Evolutionary conservation across 2,329 filamentous ascomycete genomes (phyloP), one percentile per base, ranked within the genome.

Genomic region (Fusarium setosum): DNA sequence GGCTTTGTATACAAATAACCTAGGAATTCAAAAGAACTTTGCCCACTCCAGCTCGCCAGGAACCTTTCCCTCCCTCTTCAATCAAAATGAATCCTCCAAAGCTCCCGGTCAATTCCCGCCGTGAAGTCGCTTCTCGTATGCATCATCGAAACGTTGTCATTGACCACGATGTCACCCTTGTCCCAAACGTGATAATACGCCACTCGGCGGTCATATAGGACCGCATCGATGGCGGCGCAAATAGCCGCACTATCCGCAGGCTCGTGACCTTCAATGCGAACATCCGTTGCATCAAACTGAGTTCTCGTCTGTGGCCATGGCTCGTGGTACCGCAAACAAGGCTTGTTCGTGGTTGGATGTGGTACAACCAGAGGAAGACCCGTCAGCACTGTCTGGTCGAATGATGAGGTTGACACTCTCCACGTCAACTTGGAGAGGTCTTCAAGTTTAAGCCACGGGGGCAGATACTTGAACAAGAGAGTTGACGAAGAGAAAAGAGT

Each of bases 311-410:
- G 75, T 0, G 83, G 82, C 84, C 84, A 87, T 0, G 83, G 82
- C 64, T 87, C 83, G 58, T 87, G 84, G 68, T 83, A 88, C 20
- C 84, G 80, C 6, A 88, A 66, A 63, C 85, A 87, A 0, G 83
- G 80, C 12, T 76, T 73, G 0, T 75, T 77, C 0, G 81, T 85
- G 0, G 74, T 73, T 0, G 82, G 83, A 56, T 87, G 84, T 0
- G 75, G 66, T 2, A 80, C 59, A 0, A 85, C 74, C 5, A 88
- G 68, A 0, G 81, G 82, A 0, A 87, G 73, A 2, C 78, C 76
- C 3, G 64, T 73, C n/a, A 86, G 71, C 3, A 74, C 75, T 0
- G 80, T 80, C 4, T 79, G 71, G 65, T 81, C 75, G 50, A 86
- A 87, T 1, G 81, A 81, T 2, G 79, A 71, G 0, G 84, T 86